Evolutionary conservation across 768 basidiomycete species (phyloP).

Genomic region (Punctularia strigosozonata): DNA sequence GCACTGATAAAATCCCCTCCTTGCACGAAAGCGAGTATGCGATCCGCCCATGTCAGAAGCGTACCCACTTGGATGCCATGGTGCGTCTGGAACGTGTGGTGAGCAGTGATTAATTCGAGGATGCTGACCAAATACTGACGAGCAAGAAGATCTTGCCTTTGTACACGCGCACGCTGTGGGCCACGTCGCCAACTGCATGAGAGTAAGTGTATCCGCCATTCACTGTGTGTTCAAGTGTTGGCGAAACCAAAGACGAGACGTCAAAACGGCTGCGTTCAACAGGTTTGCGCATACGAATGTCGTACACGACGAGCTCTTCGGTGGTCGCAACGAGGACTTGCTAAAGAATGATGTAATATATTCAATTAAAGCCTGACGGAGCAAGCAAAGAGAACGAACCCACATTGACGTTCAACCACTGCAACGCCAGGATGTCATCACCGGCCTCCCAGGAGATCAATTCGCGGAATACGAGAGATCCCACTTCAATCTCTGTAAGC

Average conservation of each 20-base stretch:
- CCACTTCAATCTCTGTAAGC: slow-evolving; percentile 44
- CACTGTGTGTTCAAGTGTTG: slow-evolving; percentile 32
- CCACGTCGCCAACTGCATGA: slow-evolving; percentile 40
- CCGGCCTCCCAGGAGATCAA: slow-evolving; percentile 47
- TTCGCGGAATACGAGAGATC: slow-evolving; percentile 52
- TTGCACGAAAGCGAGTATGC: slow-evolving; percentile 72
- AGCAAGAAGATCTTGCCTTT: slow-evolving; percentile 88
- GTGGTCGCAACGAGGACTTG: slow-evolving; percentile 58
- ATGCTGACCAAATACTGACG: slow-evolving; percentile 37
- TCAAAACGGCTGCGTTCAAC: slow-evolving; percentile 57
- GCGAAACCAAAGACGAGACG: slow-evolving; percentile 41
- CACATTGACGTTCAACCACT: slow-evolving; percentile 86
- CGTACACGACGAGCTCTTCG: slow-evolving; percentile 54
- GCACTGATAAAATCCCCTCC: slow-evolving; percentile 83
- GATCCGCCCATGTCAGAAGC: slow-evolving; percentile 90
- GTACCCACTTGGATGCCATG: slow-evolving; percentile 70
- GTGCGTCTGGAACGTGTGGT: slow-evolving; percentile 32
- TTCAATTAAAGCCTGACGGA: not conserved
- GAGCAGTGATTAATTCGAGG: not conserved
- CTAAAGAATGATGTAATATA: slow-evolving; percentile 27
- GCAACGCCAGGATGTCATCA: slow-evolving; percentile 56
- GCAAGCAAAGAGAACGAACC: slow-evolving; percentile 27
- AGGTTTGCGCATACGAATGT: slow-evolving; percentile 39
- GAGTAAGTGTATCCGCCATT: slow-evolving; percentile 35
- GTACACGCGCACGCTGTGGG: slow-evolving; percentile 68